Base-by-base conservation (phyloP, 805 yeast genomes). In the Starmerella floris region DNA sequence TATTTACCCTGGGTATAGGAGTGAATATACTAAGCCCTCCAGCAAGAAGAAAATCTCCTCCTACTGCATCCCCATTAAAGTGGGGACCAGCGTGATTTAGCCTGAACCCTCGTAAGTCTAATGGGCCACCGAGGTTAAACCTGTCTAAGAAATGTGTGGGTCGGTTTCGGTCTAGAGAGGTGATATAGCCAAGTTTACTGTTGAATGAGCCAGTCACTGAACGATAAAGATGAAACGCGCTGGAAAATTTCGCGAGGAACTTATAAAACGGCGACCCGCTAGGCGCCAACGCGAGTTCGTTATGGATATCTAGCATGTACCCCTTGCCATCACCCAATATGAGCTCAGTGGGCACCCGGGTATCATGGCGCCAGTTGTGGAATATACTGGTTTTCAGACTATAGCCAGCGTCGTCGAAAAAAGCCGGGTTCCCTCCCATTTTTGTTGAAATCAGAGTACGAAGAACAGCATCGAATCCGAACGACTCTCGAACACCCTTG, bases 121-220 rank as follows among this genome's bases (percentile, higher is more conserved):
- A 70, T 13, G 77, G 72, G 0, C 95, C 95, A 16, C 95, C 94
- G 35, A 82, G 66, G 55, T 77, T 83, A 58, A 87, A 88, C 50
- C 82, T 71, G 59, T 88, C 98, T 56, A 78, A 70, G 25, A 78
- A 56, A 54, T 81, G 87, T 1, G 82, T 62, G 40, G 30, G 17
- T 2, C 31, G 16, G 4, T 20, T 6, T 8, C 32, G 61, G 37
- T 47, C 46, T 23, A 49, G 31, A 2, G 55, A 48, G 9, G 35
- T 16, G n/a, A 57, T 51, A 13, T 41, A 27, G n/a, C 57, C 57
- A 5, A 42, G 4, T 22, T 51, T 42, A 1, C 44, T 38, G 9
- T 52, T 52, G 6, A 52, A 10, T 2, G 53, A 26, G 4, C 45
- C 51, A 2, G 44, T 38, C 5, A 51, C 27, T 2, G 37, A 17